These are phyloP conservation scores for Komagataea norvegica DNA, from an alignment of 1,139 yeast species.

Conservation along the genomic window DNA sequence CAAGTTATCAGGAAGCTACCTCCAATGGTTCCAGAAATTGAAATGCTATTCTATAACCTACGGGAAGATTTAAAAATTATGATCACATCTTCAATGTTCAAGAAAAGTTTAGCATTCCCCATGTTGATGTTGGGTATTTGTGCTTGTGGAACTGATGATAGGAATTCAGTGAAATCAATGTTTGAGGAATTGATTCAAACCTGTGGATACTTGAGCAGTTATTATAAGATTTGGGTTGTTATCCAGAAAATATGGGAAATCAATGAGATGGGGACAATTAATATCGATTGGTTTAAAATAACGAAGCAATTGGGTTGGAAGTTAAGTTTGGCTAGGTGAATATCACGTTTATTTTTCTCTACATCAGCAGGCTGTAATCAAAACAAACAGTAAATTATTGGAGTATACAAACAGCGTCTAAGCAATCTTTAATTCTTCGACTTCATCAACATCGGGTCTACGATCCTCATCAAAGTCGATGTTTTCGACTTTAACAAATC, in stretches of 20 bases:
- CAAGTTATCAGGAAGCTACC: conserved; percentile 25
- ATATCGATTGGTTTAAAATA: conserved; percentile 26
- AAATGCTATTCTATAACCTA: conserved; percentile 19
- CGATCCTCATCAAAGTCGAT: conserved; percentile 24
- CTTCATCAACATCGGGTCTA: conserved; percentile 22
- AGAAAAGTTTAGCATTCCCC: conserved; percentile 25
- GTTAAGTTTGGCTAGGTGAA: conserved; percentile 20
- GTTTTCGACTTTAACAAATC: conserved; percentile 18
- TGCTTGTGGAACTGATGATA: conserved; percentile 17
- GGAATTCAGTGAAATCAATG: conserved; percentile 14
- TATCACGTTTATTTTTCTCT: too few species aligned
- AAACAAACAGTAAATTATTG: neutral
- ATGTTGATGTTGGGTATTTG: conserved; percentile 25
- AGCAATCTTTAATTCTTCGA: conserved; percentile 7
- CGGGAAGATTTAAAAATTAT: conserved; percentile 21
- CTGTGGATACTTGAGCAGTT: conserved; percentile 24
- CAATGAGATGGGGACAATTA: conserved; percentile 24
- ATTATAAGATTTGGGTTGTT: conserved; percentile 23
- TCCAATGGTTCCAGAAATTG: conserved; percentile 27
- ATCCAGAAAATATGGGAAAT: conserved; percentile 26
- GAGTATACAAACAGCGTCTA: neutral
- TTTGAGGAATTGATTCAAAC: conserved; percentile 19
- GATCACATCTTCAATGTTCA: conserved; percentile 12
- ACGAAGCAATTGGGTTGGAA: conserved; percentile 23
- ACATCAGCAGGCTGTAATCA: too few species aligned